phyloP scores from a whole-genome alignment of 495 filamentous ascomycete genomes.

The Aspergillus nanangensis region DNA sequence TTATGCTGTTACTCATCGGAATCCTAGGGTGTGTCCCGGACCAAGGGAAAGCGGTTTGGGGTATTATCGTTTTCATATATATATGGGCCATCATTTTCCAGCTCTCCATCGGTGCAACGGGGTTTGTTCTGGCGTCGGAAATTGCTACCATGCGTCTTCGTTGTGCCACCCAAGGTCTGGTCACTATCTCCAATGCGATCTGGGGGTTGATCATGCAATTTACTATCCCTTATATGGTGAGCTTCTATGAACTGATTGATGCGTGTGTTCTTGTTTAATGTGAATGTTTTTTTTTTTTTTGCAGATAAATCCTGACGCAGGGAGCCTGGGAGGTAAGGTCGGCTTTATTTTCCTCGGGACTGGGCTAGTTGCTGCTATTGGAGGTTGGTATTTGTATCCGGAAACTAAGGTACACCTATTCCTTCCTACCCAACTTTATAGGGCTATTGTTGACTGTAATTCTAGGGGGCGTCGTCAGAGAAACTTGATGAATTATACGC shows the following conservation, averaged over 20 bases:
- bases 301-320: conserved; percentile 18
- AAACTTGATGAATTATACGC: conserved; percentile 15
- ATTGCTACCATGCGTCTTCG: conserved; percentile 17
- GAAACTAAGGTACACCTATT: conserved; percentile 13
- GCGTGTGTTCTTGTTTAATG: not conserved
- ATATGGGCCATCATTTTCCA: conserved; percentile 20
- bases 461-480: conserved; percentile 9
- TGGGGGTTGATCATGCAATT: conserved; percentile 20
- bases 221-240: conserved; percentile 21
- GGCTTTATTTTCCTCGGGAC: conserved; percentile 17
- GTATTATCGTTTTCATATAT: conserved; percentile 19
- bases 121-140: conserved; percentile 18
- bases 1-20: conserved; percentile 14
- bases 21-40: conserved; percentile 17
- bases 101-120: conserved; percentile 15
- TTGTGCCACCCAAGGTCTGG: conserved; percentile 15
- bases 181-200: conserved; percentile 17
- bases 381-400: conserved; percentile 17
- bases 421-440: not conserved
- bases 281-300: no score
- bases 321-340: conserved; percentile 15
- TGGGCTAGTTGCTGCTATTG: conserved; percentile 12
- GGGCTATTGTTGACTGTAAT: not conserved
- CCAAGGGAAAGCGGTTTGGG: conserved; percentile 13
- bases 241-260: not conserved